Base-by-base conservation (phyloP, 2,329 filamentous ascomycete genomes). In the Lachnellula occidentalis region DNA sequence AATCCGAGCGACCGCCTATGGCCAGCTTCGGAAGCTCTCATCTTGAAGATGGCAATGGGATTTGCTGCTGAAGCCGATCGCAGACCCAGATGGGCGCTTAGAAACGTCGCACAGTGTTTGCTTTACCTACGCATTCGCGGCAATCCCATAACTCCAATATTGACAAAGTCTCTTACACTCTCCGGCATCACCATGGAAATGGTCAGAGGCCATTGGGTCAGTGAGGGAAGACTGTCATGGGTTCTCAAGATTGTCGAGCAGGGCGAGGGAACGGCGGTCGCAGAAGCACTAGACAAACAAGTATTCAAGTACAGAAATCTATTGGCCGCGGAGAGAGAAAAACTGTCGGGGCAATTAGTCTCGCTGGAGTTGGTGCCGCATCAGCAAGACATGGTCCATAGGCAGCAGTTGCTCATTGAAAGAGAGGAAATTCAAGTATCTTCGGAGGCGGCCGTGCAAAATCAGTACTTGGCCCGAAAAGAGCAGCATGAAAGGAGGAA, bases 91-190 rank as follows among this genome's bases (percentile, higher is more conserved):
- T 62, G 39, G 54, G 56, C 14, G 61, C 62, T 14, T n/a, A 60
- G 65, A 8, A 64, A 65, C 52, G 60, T 69, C 19, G 48, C 45
- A 34, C 61, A 62, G 48, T 68, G 65, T 48, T 46, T 63, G 14
- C 50, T 53, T 27, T 61, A 64, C 53, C 49, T 70, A 6, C 58
- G 58, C 8, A 50, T 53, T 12, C 62, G 67, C 36, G 36, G 54
- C 3, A 59, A 56, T 5, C 51, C 57, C 3, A 52, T 64, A 15
- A 50, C 56, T 2, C 49, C 54, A 2, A 51, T 61, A 12, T 34
- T 69, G 22, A 56, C 63, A 3, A 62, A 56, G 43, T 60, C 61
- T 1, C 37, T 70, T 11, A 57, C 49, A 7, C 50, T 61, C 36
- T 42, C 61, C 7, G 62, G 56, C 3, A 58, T 69, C 15, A 61